Conservation (phyloP, 2,329 filamentous ascomycete genomes). For the Curvularia sp. region DNA sequence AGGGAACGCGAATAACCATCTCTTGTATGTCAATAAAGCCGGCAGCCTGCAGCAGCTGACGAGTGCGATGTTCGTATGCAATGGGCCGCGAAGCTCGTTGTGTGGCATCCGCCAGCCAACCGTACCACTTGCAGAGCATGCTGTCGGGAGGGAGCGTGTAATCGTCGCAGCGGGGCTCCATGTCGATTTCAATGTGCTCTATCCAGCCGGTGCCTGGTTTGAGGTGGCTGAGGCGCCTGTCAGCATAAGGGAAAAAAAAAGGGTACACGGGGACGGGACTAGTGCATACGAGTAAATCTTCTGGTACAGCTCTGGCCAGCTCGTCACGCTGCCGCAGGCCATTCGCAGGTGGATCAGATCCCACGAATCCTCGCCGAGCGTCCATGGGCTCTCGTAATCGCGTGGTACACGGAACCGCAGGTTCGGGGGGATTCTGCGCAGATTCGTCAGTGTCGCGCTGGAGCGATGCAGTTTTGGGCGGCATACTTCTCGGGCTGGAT, state of each 20-base stretch:
- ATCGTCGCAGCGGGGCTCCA: constrained; percentile 75
- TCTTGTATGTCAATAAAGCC: constrained; percentile 85
- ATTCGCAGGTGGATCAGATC: constrained; percentile 86
- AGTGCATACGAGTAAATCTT: constrained; percentile 69
- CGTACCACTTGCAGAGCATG: constrained; percentile 72
- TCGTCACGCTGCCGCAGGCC: constrained; percentile 77
- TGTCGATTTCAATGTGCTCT: constrained; percentile 91
- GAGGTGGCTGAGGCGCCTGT: constrained; percentile 67
- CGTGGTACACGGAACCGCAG: constrained; percentile 70
- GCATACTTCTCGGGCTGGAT: constrained; percentile 66
- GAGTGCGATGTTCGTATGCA: constrained; percentile 68
- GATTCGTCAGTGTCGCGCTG: constrained; percentile 43
- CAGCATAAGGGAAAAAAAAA: constrained; percentile 24
- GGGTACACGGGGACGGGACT: constrained; percentile 7
- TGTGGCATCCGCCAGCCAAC: constrained; percentile 72
- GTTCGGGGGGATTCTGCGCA: constrained; percentile 72
- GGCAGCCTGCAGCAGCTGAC: constrained; percentile 67
- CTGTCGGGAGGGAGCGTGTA: constrained; percentile 65
- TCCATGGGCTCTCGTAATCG: constrained; percentile 82
- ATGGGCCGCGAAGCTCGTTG: constrained; percentile 70
- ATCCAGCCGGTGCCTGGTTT: constrained; percentile 77
- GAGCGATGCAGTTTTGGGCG: constrained; percentile 47
- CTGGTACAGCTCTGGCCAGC: constrained; percentile 77
- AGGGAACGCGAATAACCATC: constrained; percentile 70
- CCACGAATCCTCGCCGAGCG: constrained; percentile 70